Percentiles rank a stretch among this genome's conserved stretches.
Conservation (phyloP, 345 rosid genomes). For the Camelina sativa region DNA sequence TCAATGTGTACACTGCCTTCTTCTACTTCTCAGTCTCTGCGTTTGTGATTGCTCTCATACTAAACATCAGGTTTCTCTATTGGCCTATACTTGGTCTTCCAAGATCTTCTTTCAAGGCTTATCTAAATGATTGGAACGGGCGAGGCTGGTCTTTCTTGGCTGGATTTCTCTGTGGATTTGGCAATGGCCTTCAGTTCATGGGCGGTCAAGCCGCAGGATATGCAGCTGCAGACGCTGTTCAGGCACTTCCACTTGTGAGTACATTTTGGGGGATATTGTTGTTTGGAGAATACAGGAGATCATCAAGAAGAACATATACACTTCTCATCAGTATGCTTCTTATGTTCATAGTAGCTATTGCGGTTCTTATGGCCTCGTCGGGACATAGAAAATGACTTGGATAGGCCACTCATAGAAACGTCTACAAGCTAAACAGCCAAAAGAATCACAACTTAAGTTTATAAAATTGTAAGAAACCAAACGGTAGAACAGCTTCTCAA, state of each 20-base stretch:
- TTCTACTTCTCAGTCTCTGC: conserved; percentile 81
- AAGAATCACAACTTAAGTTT: background rate
- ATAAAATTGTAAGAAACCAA: background rate
- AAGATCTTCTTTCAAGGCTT: conserved; percentile 69
- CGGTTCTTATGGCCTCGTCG: conserved; percentile 75
- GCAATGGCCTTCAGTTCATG: conserved; percentile 88
- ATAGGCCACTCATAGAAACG: background rate
- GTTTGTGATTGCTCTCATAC: conserved; percentile 60
- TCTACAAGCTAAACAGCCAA: background rate
- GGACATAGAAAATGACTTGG: conserved; percentile 65
- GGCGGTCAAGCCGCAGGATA: conserved; percentile 96
- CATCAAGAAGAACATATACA: conserved; percentile 67
- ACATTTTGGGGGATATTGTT: conserved; percentile 84
- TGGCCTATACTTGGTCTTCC: conserved; percentile 63
- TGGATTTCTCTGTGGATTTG: conserved; percentile 80
- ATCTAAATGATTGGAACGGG: conserved; percentile 74
- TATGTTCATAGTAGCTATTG: conserved; percentile 81
- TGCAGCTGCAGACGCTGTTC: conserved; percentile 91
- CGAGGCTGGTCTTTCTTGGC: conserved; percentile 86
- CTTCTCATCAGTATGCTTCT: conserved; percentile 65
- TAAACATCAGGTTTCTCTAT: conserved; percentile 69
- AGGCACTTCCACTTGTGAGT: conserved; percentile 93
- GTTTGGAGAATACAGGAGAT: conserved; percentile 85
- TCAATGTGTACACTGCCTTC: conserved; percentile 76
- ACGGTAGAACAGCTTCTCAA: background rate